Evolutionary conservation across 257 asterid species (phyloP), one percentile per base, ranked within the genome.

Genomic region (Jaltomata sinuosa): DNA sequence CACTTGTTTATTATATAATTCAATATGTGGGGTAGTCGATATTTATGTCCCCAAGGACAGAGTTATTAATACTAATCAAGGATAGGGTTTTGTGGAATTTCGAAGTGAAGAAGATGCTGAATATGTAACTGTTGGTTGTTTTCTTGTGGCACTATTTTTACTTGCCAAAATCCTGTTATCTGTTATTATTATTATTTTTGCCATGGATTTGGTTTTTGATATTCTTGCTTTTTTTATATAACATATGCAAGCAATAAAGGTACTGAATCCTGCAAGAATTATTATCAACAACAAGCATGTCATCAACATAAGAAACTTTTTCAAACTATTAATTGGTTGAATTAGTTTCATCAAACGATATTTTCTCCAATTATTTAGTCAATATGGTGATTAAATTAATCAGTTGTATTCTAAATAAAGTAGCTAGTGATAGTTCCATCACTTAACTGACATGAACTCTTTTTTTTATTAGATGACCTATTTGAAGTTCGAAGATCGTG

Each of bases 31-130:
- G 83, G 54, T 88, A 96, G 98, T 96, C 64, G 94, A 96, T 86
- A 98, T 96, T 50, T 96, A 96, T 88, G 99, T 96, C 76, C 99
- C 99, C 69, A 96, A 96, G 88, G 99, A 96, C 87, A 91, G 98
- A 90, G 98, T 95, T 71, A 94, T 98, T 71, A 92, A 89, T 89
- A 92, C 97, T 52, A 98, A 94, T 90, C 97, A 96, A 89, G 98
- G 98, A 34, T 96, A 96, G 68, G 98, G 97, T 80, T 94, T 94
- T 90, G 98, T 94, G 84, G 99, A 94, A 89, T 96, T 94, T 86
- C 93, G 97, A 85, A 91, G 99, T 82, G 99, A 96, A 90, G 99
- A 96, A 89, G 99, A 94, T 91, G 99, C 99, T 40, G 98, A 96
- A 84, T 96, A 96, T 88, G 99, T 94, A 89, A 85, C 92, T 85